Conservation (phyloP, 2,329 filamentous ascomycete species). For the Drechslerella stenobrocha region DNA sequence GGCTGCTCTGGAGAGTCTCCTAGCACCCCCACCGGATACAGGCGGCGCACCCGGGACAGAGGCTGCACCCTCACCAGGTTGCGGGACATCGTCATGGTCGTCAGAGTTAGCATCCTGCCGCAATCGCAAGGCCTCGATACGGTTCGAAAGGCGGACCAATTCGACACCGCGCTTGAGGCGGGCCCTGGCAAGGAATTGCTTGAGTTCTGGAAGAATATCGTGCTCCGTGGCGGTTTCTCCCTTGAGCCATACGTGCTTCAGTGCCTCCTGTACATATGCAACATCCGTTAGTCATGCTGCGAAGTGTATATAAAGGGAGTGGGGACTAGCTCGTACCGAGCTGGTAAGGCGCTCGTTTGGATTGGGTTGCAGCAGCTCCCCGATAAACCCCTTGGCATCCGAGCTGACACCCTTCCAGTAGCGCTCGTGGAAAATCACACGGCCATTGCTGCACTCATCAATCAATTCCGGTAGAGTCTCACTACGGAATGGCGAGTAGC, state of each 20-base stretch:
- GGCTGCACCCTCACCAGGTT: conserved; percentile 64
- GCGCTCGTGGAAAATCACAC: conserved; percentile 91
- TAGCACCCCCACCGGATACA: conserved; percentile 58
- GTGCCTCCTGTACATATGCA: conserved; percentile 64
- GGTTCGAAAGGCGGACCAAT: conserved; percentile 91
- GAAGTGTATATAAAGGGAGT: conserved; percentile 16
- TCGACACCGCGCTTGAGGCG: conserved; percentile 92
- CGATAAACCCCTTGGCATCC: conserved; percentile 94
- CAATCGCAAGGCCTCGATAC: conserved; percentile 91
- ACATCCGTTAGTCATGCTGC: conserved; percentile 12
- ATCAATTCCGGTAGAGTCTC: conserved; percentile 92
- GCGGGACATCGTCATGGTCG: conserved; percentile 73
- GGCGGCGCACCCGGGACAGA: conserved; percentile 59
- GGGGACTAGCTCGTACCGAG: conserved; percentile 64
- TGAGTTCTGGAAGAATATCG: conserved; percentile 96
- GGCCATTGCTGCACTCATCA: conserved; percentile 82
- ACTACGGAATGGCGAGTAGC: conserved; percentile 95
- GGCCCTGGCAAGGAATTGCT: conserved; percentile 86
- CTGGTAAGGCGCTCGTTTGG: conserved; percentile 77
- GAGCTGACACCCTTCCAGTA: conserved; percentile 98
- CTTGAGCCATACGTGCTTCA: conserved; percentile 84
- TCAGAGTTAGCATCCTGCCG: conserved; percentile 72
- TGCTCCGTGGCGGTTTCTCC: conserved; percentile 91
- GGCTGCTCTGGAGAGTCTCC: conserved; percentile 61
- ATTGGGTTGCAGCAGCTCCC: conserved; percentile 74